A percentile compares a stretch with the other conserved stretches of the same genome.
phyloP scores from a whole-genome alignment of 2,329 filamentous ascomycete genomes.

The Coniochaeta hoffmannii region DNA sequence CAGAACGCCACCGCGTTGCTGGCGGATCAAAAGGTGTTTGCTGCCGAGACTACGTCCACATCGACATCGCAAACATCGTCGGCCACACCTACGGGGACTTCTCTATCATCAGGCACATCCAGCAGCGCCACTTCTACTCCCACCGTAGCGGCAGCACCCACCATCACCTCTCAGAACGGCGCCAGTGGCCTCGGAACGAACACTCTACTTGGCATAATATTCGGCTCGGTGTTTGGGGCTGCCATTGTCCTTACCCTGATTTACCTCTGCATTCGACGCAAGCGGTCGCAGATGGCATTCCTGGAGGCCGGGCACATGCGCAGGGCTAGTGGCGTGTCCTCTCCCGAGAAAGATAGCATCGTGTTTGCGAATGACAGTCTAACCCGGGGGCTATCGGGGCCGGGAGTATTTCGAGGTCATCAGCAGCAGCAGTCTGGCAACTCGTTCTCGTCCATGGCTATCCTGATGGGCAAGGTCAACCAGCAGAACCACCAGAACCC shows the following conservation, averaged over 20 bases:
- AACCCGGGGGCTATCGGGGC: conserved; percentile 23
- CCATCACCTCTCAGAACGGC: conserved; percentile 13
- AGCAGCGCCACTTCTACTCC: conserved; percentile 17
- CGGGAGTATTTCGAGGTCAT: conserved; percentile 41
- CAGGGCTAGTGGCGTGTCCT: conserved; percentile 32
- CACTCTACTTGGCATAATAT: conserved; percentile 68
- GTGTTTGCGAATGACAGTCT: conserved; percentile 37
- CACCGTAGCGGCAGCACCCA: conserved; percentile 20
- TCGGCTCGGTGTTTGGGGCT: conserved; percentile 74
- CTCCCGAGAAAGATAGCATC: conserved; percentile 52
- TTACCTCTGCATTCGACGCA: conserved; percentile 60
- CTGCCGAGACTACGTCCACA: conserved; percentile 22
- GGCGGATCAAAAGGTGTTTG: conserved; percentile 32
- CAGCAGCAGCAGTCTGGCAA: conserved; percentile 43
- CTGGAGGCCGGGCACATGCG: conserved; percentile 37
- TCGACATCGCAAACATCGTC: conserved; percentile 20
- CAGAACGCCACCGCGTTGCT: conserved; percentile 62
- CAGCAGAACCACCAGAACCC: conserved; percentile 34
- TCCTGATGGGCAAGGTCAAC: conserved; percentile 55
- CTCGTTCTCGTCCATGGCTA: conserved; percentile 57
- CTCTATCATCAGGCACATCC: conserved; percentile 21
- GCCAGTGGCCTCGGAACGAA: conserved; percentile 26
- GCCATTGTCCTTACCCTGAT: conserved; percentile 62
- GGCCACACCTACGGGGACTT: conserved; percentile 5
- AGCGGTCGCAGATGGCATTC: conserved; percentile 47